Evolutionary conservation across 208 protist species (phyloP).

Genomic region (Wallacemonas sp.): DNA sequence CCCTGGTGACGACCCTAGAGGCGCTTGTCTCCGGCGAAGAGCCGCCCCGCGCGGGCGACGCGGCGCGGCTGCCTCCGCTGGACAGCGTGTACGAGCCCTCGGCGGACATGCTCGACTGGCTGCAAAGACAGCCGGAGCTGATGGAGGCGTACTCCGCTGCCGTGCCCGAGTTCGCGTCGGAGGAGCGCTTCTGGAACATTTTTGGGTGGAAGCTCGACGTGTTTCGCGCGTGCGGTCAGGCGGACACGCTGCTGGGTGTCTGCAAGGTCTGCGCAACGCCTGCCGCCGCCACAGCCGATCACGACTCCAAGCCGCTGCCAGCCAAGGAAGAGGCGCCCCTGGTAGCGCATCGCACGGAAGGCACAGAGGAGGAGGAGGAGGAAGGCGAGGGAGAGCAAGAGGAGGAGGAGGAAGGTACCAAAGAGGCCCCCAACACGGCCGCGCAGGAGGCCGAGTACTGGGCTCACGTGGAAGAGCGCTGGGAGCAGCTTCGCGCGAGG

Average conservation of each 20-base stretch:
- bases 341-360: background rate
- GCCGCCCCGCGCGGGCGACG: too few species aligned
- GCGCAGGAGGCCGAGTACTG: conserved; percentile 26
- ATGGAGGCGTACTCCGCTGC: conserved; percentile 38
- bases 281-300: background rate
- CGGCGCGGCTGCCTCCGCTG: background rate
- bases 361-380: conserved; percentile 1
- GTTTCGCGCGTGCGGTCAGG: conserved; percentile 37
- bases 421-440: background rate
- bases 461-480: conserved; percentile 23
- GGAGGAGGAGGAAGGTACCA: background rate
- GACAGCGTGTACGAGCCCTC: conserved; percentile 24
- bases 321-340: too few species aligned
- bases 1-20: background rate
- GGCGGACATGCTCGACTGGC: conserved; percentile 36
- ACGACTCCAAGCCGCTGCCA: background rate
- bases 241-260: conserved; percentile 27
- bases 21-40: background rate
- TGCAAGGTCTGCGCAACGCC: conserved; percentile 12
- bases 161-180: conserved; percentile 48
- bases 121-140: conserved; percentile 29
- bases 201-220: conserved; percentile 46
- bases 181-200: conserved; percentile 63
- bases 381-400: background rate
- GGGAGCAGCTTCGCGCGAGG: conserved; percentile 30